phyloP scores from a whole-genome alignment of 225 moss, liverwort and hornwort genomes.

The Straminergon stramineum region DNA sequence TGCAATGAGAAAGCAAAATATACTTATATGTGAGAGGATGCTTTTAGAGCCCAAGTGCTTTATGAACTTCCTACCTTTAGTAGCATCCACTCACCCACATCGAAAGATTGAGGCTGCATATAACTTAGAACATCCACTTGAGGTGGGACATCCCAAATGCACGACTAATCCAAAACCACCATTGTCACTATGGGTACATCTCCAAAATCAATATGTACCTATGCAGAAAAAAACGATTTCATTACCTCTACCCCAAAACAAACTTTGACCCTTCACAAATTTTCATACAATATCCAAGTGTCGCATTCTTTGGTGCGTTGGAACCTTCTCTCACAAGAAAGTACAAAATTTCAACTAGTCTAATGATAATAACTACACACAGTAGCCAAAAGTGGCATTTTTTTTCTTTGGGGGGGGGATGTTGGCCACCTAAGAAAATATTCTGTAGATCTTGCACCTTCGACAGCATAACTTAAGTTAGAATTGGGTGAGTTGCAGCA shows the following conservation, averaged over 20 bases:
- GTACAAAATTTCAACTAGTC: too few relatives aligned
- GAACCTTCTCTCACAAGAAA: background rate
- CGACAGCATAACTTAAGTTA: background rate
- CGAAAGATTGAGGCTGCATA: rapidly evolving
- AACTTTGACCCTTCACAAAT: background rate
- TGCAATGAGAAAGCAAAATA: background rate
- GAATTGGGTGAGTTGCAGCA: background rate
- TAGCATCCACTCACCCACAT: background rate
- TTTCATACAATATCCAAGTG: background rate
- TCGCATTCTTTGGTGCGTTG: rapidly evolving
- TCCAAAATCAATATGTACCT: background rate
- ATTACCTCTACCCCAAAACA: background rate
- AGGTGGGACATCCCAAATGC: background rate
- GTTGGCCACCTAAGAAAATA: background rate
- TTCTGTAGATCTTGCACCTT: background rate
- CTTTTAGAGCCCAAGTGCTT: too few relatives aligned
- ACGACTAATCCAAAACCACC: background rate
- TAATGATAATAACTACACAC: too few relatives aligned
- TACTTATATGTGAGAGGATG: background rate
- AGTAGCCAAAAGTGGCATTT: background rate
- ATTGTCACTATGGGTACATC: background rate
- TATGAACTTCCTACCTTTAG: background rate
- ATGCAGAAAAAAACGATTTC: too few relatives aligned
- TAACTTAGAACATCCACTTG: background rate
- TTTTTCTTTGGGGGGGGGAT: too few relatives aligned